Conservation (phyloP, 768 basidiomycete genomes). For the Termitomyces sp. region DNA sequence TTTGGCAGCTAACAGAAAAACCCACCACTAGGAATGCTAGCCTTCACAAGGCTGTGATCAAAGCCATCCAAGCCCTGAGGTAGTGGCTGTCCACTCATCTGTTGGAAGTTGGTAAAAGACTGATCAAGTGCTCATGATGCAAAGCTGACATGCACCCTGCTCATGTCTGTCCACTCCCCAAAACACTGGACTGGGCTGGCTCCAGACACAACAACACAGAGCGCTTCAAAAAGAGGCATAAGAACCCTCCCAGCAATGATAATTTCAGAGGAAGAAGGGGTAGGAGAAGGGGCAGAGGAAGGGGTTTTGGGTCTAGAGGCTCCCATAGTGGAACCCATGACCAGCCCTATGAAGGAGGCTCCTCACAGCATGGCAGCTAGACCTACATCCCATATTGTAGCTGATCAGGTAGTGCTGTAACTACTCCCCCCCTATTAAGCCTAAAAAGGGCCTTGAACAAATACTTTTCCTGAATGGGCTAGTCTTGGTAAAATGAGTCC, state of each 20-base stretch:
- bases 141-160: slow-evolving; percentile 4
- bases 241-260: not conserved
- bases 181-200: slow-evolving; percentile 1
- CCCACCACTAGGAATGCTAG: not conserved
- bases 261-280: not conserved
- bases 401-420: too few relatives aligned
- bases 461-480: too few relatives aligned
- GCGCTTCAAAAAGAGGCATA: not conserved
- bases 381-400: too few relatives aligned
- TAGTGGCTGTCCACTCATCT: too few relatives aligned
- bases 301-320: not conserved
- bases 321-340: not conserved
- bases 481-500: too few relatives aligned
- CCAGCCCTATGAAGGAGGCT: not conserved
- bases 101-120: not conserved
- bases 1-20: not conserved
- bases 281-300: too few relatives aligned
- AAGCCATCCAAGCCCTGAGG: not conserved
- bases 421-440: too few relatives aligned
- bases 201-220: not conserved
- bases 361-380: too few relatives aligned
- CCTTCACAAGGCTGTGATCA: not conserved
- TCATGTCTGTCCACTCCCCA: slow-evolving; percentile 4
- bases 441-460: too few relatives aligned
- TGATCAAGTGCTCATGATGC: slow-evolving; percentile 3